Percentiles rank a stretch among this genome's conserved stretches.
Conservation (phyloP, 208 protist genomes). For the Trypanosoma cruzi region DNA sequence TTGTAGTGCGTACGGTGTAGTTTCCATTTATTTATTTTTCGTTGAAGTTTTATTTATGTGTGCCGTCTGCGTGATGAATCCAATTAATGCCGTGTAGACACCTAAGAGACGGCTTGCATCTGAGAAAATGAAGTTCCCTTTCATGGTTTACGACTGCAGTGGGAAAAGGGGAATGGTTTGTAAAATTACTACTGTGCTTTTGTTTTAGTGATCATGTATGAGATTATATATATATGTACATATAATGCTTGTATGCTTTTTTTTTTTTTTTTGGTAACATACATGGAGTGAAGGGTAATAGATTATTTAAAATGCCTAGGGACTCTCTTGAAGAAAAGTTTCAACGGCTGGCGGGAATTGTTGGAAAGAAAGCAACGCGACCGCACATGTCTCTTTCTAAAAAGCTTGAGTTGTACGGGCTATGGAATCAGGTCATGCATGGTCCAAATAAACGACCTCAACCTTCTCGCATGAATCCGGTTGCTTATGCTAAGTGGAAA, state of each 20-base stretch:
- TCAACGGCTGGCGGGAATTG: constrained; percentile 17
- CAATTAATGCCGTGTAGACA: too few relatives aligned
- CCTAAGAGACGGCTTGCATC: too few relatives aligned
- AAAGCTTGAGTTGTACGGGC: constrained; percentile 87
- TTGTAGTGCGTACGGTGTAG: constrained; percentile 77
- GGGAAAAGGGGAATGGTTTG: too few relatives aligned
- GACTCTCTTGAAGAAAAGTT: constrained; percentile 31
- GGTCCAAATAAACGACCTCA: constrained; percentile 58
- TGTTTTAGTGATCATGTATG: neutral
- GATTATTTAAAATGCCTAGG: constrained; percentile 7
- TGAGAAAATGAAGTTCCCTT: neutral
- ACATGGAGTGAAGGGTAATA: neutral
- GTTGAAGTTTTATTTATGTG: constrained; percentile 11
- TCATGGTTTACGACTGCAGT: neutral
- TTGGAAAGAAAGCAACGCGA: constrained; percentile 25
- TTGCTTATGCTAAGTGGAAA: constrained; percentile 76
- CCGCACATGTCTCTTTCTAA: constrained; percentile 53
- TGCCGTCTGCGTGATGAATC: too few relatives aligned
- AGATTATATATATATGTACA: too few relatives aligned
- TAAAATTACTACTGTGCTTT: neutral
- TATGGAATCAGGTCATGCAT: constrained; percentile 79
- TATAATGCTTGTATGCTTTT: neutral
- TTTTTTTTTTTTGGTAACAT: neutral
- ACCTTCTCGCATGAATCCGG: constrained; percentile 57
- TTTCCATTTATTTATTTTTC: constrained; percentile 13